These are phyloP conservation scores for Suillus brevipes DNA, from an alignment of 768 basidiomycete species.

Conservation along the genomic window DNA sequence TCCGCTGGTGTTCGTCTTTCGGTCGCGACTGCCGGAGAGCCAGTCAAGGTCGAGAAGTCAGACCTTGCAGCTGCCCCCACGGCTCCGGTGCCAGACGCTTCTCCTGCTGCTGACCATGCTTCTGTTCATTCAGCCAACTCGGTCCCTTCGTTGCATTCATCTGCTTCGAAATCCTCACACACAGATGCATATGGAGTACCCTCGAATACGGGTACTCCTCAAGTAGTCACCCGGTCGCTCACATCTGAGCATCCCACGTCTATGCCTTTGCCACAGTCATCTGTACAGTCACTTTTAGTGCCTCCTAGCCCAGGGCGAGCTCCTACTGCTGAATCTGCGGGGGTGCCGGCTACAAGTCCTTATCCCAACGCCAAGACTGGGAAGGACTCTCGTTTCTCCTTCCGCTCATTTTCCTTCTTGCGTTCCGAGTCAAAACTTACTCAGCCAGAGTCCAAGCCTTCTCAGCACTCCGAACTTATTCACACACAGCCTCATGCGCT, in stretches of 20 bases:
- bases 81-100: slow-evolving; percentile 6
- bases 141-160: slow-evolving; percentile 12
- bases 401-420: slow-evolving; percentile 46
- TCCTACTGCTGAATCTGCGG: slow-evolving; percentile 10
- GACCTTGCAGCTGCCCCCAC: neutral
- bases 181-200: slow-evolving; percentile 24
- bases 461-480: slow-evolving; percentile 9
- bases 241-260: slow-evolving; percentile 7
- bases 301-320: slow-evolving; percentile 7
- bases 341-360: slow-evolving; percentile 3
- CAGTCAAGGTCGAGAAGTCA: slow-evolving; percentile 5
- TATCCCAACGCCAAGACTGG: slow-evolving; percentile 7
- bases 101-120: neutral
- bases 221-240: neutral
- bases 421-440: slow-evolving; percentile 34
- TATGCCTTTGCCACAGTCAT: slow-evolving; percentile 21
- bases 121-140: neutral
- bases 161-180: slow-evolving; percentile 21
- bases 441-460: slow-evolving; percentile 33
- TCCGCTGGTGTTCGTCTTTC: slow-evolving; percentile 12
- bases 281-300: slow-evolving; percentile 15
- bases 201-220: slow-evolving; percentile 2
- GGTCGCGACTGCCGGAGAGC: neutral
- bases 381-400: slow-evolving; percentile 45
- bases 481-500: slow-evolving; percentile 25